Evolutionary conservation across 805 yeast species (phyloP), one percentile per base, ranked within the genome.

Genomic region (Cyberlindnera mrakii): DNA sequence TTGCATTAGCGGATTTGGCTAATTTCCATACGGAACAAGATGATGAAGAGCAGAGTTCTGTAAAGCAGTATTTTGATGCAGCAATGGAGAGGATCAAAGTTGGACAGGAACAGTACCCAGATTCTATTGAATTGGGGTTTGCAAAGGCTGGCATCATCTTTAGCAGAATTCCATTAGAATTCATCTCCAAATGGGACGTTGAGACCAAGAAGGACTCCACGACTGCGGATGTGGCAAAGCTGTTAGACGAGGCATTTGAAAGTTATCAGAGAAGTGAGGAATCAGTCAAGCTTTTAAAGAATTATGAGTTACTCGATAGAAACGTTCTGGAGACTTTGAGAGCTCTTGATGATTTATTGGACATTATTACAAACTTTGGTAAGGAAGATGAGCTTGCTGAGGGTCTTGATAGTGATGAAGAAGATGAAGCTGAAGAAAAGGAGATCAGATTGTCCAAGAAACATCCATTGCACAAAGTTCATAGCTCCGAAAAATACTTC

Each of bases 321-420:
- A 71, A 75, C 25, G 67, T 64, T 37, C 71, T 74, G 44, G 80
- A 76, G 44, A 68, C 75, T 29, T 65, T 85, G 49, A 74, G 76
- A 42, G 70, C 77, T 1, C 64, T 81, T 37, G 85, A 84, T 58
- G 91, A 83, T 58, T 64, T 83, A 46, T 62, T 85, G 29, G 90
- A 83, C 44, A 75, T 84, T 46, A 69, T 81, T 29, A 78, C 76
- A 48, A 77, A 78, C 54, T 83, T 84, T 48, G 90, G 88, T 23
- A 67, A 70, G 35, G 73, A 71, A 34, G 64, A 66, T 17, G 60
- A 62, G 6, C 68, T 73, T 20, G 74, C 70, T 27, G 86, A 79
- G 51, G 82, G 80, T 11, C 64, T 79, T 27, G 85, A 77, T 45
- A 74, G 79, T 57, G 82, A 76, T 41, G 82, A 77, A 40, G 72